phyloP scores from a whole-genome alignment of 2,329 filamentous ascomycete species.

The Alternaria sp. region DNA sequence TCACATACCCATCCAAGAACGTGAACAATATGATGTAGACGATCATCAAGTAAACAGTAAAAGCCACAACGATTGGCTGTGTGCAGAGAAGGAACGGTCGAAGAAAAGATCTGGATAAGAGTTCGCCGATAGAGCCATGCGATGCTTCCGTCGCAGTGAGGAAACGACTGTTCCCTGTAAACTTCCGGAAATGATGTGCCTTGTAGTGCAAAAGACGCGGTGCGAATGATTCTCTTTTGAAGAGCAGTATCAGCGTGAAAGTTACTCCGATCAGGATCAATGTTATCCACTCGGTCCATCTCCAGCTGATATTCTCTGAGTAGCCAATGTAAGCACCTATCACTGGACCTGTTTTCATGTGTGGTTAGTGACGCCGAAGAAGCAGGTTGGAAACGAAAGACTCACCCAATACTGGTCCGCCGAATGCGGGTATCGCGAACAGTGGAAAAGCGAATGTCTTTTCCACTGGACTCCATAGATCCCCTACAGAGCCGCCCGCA shows the following conservation, averaged over 20 bases:
- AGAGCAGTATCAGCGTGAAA: slow-evolving; percentile 15
- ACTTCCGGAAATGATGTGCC: slow-evolving; percentile 35
- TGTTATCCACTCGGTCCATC: slow-evolving; percentile 37
- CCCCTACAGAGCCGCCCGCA: slow-evolving; percentile 26
- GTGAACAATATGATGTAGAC: slow-evolving; percentile 63
- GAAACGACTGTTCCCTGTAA: slow-evolving; percentile 52
- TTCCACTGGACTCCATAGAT: slow-evolving; percentile 30
- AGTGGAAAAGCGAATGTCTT: slow-evolving; percentile 34
- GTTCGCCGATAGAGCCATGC: slow-evolving; percentile 48
- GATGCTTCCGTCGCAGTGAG: slow-evolving; percentile 54
- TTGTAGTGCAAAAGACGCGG: slow-evolving; percentile 42
- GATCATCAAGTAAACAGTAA: slow-evolving; percentile 61
- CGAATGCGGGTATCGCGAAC: slow-evolving; percentile 26
- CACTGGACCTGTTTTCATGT: slow-evolving; percentile 53
- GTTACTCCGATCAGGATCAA: slow-evolving; percentile 29
- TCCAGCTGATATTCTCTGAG: slow-evolving; percentile 31
- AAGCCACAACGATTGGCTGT: slow-evolving; percentile 55
- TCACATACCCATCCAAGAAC: slow-evolving; percentile 58
- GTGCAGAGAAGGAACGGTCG: slow-evolving; percentile 53
- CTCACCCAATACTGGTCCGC: slow-evolving; percentile 23
- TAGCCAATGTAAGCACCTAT: slow-evolving; percentile 33
- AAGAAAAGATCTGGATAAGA: slow-evolving; percentile 41
- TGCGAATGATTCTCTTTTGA: slow-evolving; percentile 31
- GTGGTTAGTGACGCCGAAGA: neutral
- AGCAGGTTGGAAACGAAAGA: neutral